phyloP scores from a whole-genome alignment of 768 basidiomycete species.

The Tephrocybe sp. region DNA sequence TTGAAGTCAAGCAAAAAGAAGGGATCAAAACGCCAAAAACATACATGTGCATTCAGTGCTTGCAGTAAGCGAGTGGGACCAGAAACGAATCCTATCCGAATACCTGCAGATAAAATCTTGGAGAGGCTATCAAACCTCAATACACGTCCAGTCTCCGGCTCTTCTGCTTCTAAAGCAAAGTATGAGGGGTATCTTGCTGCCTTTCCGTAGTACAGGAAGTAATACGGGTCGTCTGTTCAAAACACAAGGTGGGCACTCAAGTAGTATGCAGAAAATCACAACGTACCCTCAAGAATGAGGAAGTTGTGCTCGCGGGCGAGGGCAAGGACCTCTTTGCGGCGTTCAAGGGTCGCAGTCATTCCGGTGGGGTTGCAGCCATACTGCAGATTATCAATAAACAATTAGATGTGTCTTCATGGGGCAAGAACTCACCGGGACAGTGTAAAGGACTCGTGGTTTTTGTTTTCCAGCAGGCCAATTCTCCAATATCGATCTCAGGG shows the following conservation, averaged over 20 bases:
- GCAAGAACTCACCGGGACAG: conserved; percentile 55
- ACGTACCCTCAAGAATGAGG: conserved; percentile 76
- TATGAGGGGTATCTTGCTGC: conserved; percentile 66
- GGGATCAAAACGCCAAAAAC: conserved; percentile 19
- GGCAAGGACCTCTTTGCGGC: conserved; percentile 66
- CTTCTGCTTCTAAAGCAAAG: conserved; percentile 70
- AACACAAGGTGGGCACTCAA: neutral
- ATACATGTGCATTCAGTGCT: conserved; percentile 66
- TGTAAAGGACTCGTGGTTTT: conserved; percentile 77
- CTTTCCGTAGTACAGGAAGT: conserved; percentile 72
- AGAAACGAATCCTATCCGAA: conserved; percentile 76
- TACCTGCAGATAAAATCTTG: conserved; percentile 73
- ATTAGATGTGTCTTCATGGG: neutral
- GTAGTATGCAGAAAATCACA: neutral
- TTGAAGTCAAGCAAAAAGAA: neutral
- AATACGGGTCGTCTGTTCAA: conserved; percentile 71
- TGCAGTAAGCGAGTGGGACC: conserved; percentile 66
- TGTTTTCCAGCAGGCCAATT: conserved; percentile 69
- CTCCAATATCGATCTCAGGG: conserved; percentile 60
- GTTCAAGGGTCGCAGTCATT: conserved; percentile 63
- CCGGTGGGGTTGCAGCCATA: conserved; percentile 89
- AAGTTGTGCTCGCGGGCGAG: conserved; percentile 72
- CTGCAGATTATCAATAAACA: conserved; percentile 29
- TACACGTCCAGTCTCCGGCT: conserved; percentile 68
- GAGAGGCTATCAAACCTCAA: conserved; percentile 86